These are phyloP conservation scores for Bocquillonia castaneifolia DNA, from an alignment of 441 rosid species.

Conservation along the genomic window DNA sequence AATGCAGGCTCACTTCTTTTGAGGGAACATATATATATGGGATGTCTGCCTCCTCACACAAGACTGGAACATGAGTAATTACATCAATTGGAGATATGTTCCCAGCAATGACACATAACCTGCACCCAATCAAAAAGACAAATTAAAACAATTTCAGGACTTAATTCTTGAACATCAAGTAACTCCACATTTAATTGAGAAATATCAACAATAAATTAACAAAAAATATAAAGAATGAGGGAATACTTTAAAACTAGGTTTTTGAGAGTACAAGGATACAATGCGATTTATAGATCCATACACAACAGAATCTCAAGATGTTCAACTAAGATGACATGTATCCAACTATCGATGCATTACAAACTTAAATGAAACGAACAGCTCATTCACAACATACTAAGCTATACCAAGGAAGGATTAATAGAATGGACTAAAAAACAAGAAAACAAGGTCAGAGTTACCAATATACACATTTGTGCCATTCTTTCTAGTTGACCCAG, in stretches of 20 bases:
- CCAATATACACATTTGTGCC: not conserved
- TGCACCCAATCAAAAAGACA: constrained; percentile 29
- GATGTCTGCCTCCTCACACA: constrained; percentile 67
- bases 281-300: not conserved
- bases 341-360: not conserved
- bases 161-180: not conserved
- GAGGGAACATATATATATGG: constrained; percentile 81
- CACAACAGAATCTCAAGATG: not conserved
- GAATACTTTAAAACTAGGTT: not conserved
- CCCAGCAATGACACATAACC: constrained; percentile 82
- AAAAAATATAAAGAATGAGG: not conserved
- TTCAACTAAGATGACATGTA: not conserved
- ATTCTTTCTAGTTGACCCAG: no score
- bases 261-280: not conserved
- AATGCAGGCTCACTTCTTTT: constrained; percentile 59
- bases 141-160: not conserved
- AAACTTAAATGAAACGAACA: not conserved
- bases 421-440: not conserved
- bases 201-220: not conserved
- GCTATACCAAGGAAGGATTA: not conserved
- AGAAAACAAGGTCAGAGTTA: not conserved
- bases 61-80: constrained; percentile 81
- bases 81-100: constrained; percentile 95
- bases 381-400: not conserved
- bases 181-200: not conserved